Percentiles rank a stretch among this genome's conserved stretches.
phyloP scores from a whole-genome alignment of 257 asterid genomes.

The Capsicum rhomboideum region DNA sequence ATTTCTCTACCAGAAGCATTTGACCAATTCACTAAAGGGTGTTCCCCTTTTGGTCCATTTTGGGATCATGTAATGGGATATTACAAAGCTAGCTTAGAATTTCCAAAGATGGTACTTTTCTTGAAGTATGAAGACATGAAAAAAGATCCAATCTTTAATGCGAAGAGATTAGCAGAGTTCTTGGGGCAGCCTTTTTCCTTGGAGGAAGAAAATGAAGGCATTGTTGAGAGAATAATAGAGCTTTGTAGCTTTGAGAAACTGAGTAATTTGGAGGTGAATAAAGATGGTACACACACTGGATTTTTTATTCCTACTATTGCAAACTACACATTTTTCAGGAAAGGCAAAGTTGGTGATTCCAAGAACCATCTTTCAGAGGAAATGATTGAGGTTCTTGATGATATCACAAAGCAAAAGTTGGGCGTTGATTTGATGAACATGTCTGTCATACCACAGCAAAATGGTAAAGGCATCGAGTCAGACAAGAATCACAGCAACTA shows the following conservation, averaged over 20 bases:
- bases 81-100: slow-evolving; percentile 20
- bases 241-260: slow-evolving; percentile 22
- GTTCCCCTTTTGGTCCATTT: slow-evolving; percentile 33
- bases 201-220: slow-evolving; percentile 7
- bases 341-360: slow-evolving; percentile 20
- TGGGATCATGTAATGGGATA: slow-evolving; percentile 45
- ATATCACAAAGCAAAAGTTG: slow-evolving; percentile 9
- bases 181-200: slow-evolving; percentile 5
- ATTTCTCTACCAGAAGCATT: slow-evolving; percentile 25
- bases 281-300: slow-evolving; percentile 6
- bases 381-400: slow-evolving; percentile 16
- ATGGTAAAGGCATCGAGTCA: background rate
- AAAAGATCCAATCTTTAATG: slow-evolving; percentile 6
- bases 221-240: slow-evolving; percentile 2
- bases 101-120: slow-evolving; percentile 3
- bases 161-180: slow-evolving; percentile 9
- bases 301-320: background rate
- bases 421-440: background rate
- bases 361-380: slow-evolving; percentile 15
- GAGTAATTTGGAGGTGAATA: slow-evolving; percentile 20
- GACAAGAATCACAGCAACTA: background rate
- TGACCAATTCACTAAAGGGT: slow-evolving; percentile 25
- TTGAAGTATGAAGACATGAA: slow-evolving; percentile 19
- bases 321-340: slow-evolving; percentile 14
- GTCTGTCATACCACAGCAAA: background rate